phyloP scores from a whole-genome alignment of 202 grass and related monocot species.

The Elaeis oleifera region DNA sequence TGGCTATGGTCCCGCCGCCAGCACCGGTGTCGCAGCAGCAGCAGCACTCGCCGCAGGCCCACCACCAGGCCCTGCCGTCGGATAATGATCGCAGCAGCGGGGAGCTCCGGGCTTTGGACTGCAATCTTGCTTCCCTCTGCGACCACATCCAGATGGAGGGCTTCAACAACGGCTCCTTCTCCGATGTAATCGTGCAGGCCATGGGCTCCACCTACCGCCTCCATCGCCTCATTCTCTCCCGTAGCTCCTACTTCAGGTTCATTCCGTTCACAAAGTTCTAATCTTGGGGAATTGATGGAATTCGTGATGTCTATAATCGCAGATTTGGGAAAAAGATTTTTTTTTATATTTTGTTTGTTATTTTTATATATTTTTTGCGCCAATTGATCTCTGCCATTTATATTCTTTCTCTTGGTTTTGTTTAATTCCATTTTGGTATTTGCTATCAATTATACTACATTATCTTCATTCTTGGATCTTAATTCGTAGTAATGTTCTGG shows the following conservation, averaged over 20 bases:
- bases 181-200: conserved; percentile 75
- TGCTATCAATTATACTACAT: too few relatives aligned
- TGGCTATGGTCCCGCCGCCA: not conserved
- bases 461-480: too few relatives aligned
- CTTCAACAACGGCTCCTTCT: conserved; percentile 85
- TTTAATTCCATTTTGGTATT: too few relatives aligned
- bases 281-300: too few relatives aligned
- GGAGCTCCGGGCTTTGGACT: conserved; percentile 49
- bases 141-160: conserved; percentile 85
- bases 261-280: not conserved
- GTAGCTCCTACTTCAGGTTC: conserved; percentile 93
- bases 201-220: conserved; percentile 81
- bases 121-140: conserved; percentile 78
- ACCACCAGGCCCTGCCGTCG: conserved; percentile 21
- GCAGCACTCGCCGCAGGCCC: conserved; percentile 3
- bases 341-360: too few relatives aligned
- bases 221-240: conserved; percentile 91
- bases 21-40: not conserved
- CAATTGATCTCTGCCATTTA: too few relatives aligned
- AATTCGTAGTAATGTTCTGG: too few relatives aligned
- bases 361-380: too few relatives aligned
- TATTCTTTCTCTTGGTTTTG: too few relatives aligned
- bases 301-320: too few relatives aligned
- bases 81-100: conserved; percentile 31
- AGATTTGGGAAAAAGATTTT: too few relatives aligned